Evolutionary conservation across 148 eudicot species (phyloP), one percentile per base, ranked within the genome.

Genomic region (Simmondsia chinensis): DNA sequence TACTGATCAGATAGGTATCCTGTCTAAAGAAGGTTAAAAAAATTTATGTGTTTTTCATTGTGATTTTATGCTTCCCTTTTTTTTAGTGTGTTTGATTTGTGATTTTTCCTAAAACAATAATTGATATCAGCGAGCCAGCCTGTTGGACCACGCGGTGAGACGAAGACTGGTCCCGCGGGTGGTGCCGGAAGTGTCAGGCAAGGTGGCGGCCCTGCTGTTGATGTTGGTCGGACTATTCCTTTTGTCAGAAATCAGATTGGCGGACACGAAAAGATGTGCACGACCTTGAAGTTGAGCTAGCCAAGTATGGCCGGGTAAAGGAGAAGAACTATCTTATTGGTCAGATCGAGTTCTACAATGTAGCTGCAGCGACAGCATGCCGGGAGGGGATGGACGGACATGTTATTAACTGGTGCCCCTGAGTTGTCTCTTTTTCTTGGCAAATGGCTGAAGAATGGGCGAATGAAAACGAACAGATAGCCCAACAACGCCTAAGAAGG

Each of bases 191-290:
- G n/a, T n/a, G n/a, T n/a, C n/a, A n/a, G n/a, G n/a, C n/a, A n/a
- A n/a, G n/a, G n/a, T n/a, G 59, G 60, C 32, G 66, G 59, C 16
- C 54, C 67, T 35, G 48, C 63, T 51, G 37, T 62, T 65, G 23
- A 20, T 48, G 31, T 33, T 54, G 17, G 55, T 62, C 40, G 66
- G 31, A 87, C 94, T 34, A 83, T 71, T 72, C 62, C 83, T 46
- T 89, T 77, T 76, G 97, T 89, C 39, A 95, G 97, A 93, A 89
- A 41, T 71, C 84, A 50, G 95, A 89, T 54, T 89, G 97, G 97
- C 84, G 97, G 97, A 89, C 97, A 31, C 84, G 95, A 0, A n/a
- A n/a, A n/a, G 97, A 89, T 74, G 84, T 77, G 13, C n/a, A n/a
- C n/a, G 97, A 89, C 54, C 55, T 89, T 13, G 97, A 89, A 66